Base-by-base conservation (phyloP, 169 alveolate genomes). In the Eimeria praecox region DNA sequence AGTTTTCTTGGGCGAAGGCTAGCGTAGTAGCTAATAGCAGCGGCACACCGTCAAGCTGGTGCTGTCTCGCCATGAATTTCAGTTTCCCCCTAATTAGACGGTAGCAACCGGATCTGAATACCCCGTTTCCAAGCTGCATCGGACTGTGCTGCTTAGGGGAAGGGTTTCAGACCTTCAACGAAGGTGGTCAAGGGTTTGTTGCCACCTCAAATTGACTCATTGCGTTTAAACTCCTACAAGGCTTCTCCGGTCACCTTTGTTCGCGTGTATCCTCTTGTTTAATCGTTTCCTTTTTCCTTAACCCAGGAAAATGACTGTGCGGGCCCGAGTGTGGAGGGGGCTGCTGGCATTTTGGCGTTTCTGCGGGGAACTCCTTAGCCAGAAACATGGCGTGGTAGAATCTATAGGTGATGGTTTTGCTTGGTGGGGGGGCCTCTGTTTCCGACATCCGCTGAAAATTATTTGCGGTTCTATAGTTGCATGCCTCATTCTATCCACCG, bases 361-460 rank as follows among this genome's bases (percentile, higher is more conserved):
- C 46, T 94, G 94, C 88, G 89, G 80, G 33, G 96, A 94, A 66
- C 92, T 94, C 49, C 86, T 89, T 38, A 75, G 69, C 87, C 96
- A 94, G 90, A 94, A 94, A 73, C 94, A 94, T n/a, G 88, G 94
- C 6, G 87, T 94, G 20, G 95, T 94, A 0, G 94, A 85, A 44
- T 90, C 96, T 24, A 94, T 94, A 35, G 95, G 95, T 1, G 91
- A 87, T 44, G 95, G 94, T 0, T 94, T 94, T 56, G 96, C 86
- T 0, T 62, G 78, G 75, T 94, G 96, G 96, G 95, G 83, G 5
- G 94, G 94, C 8, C 30, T 94, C 35, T 87, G 94, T 86, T 94
- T 83, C 86, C 90, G 95, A 20, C 90, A 94, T 30, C 96, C 96
- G 38, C 52, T 77, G 44, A 86, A 88, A 35, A 94, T 94, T 0